Conservation (phyloP, 1,284 basidiomycete genomes). For the Marasmius tenuissimus region DNA sequence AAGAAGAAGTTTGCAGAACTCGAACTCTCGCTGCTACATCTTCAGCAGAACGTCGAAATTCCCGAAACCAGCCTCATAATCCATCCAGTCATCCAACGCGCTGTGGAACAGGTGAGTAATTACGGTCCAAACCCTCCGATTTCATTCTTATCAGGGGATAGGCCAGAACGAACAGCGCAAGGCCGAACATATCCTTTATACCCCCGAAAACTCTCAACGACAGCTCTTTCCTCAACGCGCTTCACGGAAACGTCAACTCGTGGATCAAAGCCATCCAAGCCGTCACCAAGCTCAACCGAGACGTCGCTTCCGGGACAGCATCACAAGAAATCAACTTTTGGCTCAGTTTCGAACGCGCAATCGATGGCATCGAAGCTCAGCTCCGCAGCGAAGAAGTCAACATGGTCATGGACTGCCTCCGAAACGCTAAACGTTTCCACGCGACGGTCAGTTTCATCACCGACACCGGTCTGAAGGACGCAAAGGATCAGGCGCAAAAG, state of each 20-base stretch:
- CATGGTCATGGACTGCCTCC: constrained; percentile 93
- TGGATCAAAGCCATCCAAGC: constrained; percentile 99
- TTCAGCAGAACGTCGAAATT: constrained; percentile 99
- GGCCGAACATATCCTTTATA: constrained; percentile 78
- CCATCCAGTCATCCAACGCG: constrained; percentile 86
- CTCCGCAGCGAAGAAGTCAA: constrained; percentile 90
- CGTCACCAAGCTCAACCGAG: constrained; percentile 90
- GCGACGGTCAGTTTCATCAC: constrained; percentile 98
- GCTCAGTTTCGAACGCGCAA: constrained; percentile 90
- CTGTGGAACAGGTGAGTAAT: constrained; percentile 71
- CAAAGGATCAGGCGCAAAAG: constrained; percentile 89
- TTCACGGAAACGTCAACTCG: constrained; percentile 92
- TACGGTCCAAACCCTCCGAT: neutral
- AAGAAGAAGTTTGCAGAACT: constrained; percentile 99
- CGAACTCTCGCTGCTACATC: constrained; percentile 92
- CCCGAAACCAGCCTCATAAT: constrained; percentile 94
- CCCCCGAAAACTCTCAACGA: constrained; percentile 79
- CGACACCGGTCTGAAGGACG: constrained; percentile 94
- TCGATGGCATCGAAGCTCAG: constrained; percentile 93
- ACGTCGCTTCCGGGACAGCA: constrained; percentile 94
- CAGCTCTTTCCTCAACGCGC: constrained; percentile 89
- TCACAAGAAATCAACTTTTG: constrained; percentile 99
- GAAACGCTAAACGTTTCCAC: constrained; percentile 96
- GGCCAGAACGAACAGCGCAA: constrained; percentile 55
- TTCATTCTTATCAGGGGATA: constrained; percentile 19